These are phyloP conservation scores for Adansonia madagascariensis DNA, from an alignment of 441 rosid species.

Conservation along the genomic window DNA sequence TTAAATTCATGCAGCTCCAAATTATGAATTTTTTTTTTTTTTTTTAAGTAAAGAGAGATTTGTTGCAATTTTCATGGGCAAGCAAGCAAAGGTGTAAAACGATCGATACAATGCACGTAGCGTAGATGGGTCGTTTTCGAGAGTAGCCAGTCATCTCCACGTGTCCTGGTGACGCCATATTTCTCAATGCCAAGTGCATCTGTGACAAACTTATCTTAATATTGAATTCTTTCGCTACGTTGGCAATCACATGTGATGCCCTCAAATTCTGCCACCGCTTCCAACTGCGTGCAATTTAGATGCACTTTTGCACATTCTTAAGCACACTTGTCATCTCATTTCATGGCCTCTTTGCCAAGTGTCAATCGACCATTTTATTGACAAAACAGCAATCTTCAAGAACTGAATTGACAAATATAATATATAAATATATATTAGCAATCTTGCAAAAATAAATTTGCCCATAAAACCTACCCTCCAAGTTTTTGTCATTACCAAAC, in stretches of 20 bases:
- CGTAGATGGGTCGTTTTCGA: not conserved
- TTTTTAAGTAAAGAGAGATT: not conserved
- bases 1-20: not conserved
- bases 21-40: not conserved
- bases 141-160: not conserved
- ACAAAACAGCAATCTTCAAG: no score
- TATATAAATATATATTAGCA: no score
- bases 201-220: not conserved
- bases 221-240: not conserved
- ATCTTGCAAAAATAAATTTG: not conserved
- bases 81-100: not conserved
- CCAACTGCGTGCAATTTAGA: slow-evolving; percentile 11
- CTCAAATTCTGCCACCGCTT: slow-evolving; percentile 18
- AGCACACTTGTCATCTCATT: slow-evolving; percentile 8
- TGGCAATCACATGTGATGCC: not conserved
- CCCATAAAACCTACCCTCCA: not conserved
- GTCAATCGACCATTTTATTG: not conserved
- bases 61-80: not conserved
- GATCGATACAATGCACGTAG: not conserved
- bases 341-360: not conserved
- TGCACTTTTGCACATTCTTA: not conserved
- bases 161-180: not conserved
- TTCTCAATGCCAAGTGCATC: not conserved
- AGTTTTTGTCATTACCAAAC: not conserved
- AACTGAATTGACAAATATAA: no score